Evolutionary conservation across 345 rosid species (phyloP).

Genomic region (Toxicodendron radicans): DNA sequence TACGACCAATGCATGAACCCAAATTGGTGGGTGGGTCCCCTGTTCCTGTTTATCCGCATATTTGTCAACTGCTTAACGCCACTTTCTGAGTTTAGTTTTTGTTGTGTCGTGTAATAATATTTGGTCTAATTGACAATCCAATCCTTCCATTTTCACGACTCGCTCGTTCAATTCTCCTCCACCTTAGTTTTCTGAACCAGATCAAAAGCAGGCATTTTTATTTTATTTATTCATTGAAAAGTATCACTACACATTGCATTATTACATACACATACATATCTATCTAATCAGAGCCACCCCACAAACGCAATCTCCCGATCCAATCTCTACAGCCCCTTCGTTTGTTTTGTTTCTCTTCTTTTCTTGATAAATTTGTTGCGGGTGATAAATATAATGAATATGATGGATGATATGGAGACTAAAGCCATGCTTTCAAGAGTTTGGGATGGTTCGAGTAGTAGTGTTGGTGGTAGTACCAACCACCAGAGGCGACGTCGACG

Average conservation of each 20-base stretch:
- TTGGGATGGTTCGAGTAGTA: neutral
- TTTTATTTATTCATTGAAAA: too few relatives aligned
- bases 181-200: neutral
- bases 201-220: neutral
- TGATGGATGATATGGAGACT: neutral
- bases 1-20: too few relatives aligned
- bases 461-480: neutral
- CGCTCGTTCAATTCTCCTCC: too few relatives aligned
- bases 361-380: too few relatives aligned
- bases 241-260: neutral
- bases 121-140: too few relatives aligned
- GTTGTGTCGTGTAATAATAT: too few relatives aligned
- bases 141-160: too few relatives aligned
- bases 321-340: neutral
- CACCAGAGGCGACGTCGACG: constrained; percentile 7
- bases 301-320: neutral
- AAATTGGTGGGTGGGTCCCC: neutral
- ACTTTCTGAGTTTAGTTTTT: neutral
- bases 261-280: neutral
- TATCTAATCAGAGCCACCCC: neutral
- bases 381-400: too few relatives aligned
- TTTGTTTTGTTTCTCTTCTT: neutral
- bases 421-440: neutral
- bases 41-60: neutral
- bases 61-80: neutral